Conservation (phyloP, 129 eudicot genomes). For the Glebionis coronaria region DNA sequence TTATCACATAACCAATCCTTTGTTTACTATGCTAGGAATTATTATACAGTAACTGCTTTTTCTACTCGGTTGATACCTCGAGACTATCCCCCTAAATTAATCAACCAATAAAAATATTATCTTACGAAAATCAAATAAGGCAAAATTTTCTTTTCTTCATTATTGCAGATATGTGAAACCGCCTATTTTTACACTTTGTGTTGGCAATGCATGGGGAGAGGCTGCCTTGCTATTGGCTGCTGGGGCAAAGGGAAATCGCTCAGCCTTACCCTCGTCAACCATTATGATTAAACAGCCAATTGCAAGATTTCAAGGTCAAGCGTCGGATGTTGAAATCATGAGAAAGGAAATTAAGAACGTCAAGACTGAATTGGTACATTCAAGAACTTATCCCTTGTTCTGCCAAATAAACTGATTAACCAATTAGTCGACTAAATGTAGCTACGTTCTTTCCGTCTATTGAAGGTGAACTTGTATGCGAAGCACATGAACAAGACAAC, state of each 20-base stretch:
- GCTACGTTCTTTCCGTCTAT: not conserved
- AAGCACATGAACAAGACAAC: constrained; percentile 64
- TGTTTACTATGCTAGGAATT: not conserved
- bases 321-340: constrained; percentile 75
- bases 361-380: constrained; percentile 49
- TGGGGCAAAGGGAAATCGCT: constrained; percentile 87
- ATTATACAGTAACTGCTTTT: not conserved
- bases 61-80: not conserved
- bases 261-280: constrained; percentile 93
- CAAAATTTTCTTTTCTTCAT: not conserved
- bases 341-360: constrained; percentile 63
- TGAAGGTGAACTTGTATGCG: constrained; percentile 74
- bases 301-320: constrained; percentile 84
- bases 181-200: constrained; percentile 86
- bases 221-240: constrained; percentile 95
- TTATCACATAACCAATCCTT: constrained; percentile 8
- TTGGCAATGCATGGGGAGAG: constrained; percentile 99
- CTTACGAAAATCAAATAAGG: constrained; percentile 2
- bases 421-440: not conserved
- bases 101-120: not conserved
- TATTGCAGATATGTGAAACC: constrained; percentile 60
- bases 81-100: not conserved
- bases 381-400: not conserved
- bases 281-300: constrained; percentile 98
- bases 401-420: not conserved